Conservation (phyloP, 495 filamentous ascomycete species). For the Sordaria brevicollis region DNA sequence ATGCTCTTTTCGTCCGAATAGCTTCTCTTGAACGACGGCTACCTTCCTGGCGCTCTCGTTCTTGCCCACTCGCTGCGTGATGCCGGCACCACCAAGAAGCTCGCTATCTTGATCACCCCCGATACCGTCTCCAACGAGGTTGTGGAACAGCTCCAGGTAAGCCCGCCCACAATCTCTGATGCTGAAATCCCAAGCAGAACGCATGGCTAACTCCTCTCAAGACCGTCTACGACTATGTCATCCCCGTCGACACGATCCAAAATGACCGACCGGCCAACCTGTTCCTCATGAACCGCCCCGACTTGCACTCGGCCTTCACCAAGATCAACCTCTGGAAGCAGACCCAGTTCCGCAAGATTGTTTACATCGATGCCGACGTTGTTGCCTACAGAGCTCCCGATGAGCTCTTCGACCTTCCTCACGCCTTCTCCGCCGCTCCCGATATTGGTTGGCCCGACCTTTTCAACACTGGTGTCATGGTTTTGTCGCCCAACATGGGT, state of each 20-base stretch:
- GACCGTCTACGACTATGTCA: slow-evolving; percentile 80
- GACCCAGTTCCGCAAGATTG: slow-evolving; percentile 77
- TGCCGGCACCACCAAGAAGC: slow-evolving; percentile 74
- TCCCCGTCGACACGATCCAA: slow-evolving; percentile 68
- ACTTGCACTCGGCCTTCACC: slow-evolving; percentile 85
- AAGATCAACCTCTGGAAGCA: slow-evolving; percentile 94
- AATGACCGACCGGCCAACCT: slow-evolving; percentile 75
- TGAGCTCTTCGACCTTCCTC: slow-evolving; percentile 72
- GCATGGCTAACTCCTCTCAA: background rate
- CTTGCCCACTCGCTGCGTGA: slow-evolving; percentile 92
- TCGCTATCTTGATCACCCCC: slow-evolving; percentile 73
- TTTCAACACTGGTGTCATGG: slow-evolving; percentile 97
- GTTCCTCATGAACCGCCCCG: slow-evolving; percentile 80
- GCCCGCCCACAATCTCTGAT: slow-evolving; percentile 1
- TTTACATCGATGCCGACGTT: slow-evolving; percentile 88
- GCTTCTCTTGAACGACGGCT: slow-evolving; percentile 84
- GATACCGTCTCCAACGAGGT: slow-evolving; percentile 63
- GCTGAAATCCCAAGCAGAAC: background rate
- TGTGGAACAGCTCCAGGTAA: slow-evolving; percentile 64
- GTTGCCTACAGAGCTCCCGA: slow-evolving; percentile 81
- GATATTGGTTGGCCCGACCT: slow-evolving; percentile 98
- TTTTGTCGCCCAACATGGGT: slow-evolving; percentile 71
- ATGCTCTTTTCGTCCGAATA: slow-evolving; percentile 24
- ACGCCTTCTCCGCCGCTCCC: slow-evolving; percentile 78
- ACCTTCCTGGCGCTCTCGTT: slow-evolving; percentile 87